Percentiles rank a stretch among this genome's conserved stretches.
Conservation (phyloP, 1,284 basidiomycete genomes). For the Ceratobasidium sp. region DNA sequence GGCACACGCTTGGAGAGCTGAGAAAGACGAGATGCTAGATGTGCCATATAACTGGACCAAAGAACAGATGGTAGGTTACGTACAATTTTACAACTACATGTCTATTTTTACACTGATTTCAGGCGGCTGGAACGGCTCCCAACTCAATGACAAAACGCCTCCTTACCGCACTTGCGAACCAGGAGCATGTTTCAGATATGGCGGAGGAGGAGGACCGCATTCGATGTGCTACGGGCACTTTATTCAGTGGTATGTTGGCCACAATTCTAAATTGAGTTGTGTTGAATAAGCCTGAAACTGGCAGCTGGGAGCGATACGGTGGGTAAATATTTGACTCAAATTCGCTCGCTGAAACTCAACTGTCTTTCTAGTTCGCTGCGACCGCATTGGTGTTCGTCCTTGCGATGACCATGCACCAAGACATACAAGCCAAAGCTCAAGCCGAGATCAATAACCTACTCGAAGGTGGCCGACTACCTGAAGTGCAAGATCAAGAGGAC, state of each 20-base stretch:
- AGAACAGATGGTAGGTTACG: background rate
- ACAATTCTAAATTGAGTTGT: background rate
- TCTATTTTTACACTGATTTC: background rate
- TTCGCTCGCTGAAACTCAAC: background rate
- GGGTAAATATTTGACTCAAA: background rate
- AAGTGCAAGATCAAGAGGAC: constrained; percentile 3
- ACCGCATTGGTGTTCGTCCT: background rate
- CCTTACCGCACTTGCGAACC: background rate
- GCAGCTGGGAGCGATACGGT: constrained; percentile 27
- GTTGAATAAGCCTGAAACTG: background rate
- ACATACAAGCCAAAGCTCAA: constrained; percentile 28
- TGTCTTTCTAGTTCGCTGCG: background rate
- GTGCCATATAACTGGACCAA: constrained; percentile 24
- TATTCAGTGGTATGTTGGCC: constrained; percentile 1
- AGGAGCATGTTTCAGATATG: constrained; percentile 3
- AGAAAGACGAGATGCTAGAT: constrained; percentile 4
- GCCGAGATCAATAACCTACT: constrained; percentile 20
- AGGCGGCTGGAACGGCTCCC: constrained; percentile 31
- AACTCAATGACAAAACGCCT: constrained; percentile 20
- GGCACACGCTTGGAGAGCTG: constrained; percentile 4
- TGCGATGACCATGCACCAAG: constrained; percentile 11
- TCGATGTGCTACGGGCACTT: constrained; percentile 7
- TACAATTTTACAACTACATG: background rate
- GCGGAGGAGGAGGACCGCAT: constrained; percentile 10
- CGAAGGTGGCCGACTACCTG: background rate